Evolutionary conservation across 768 basidiomycete species (phyloP).

Genomic region (Fistulinella prunicolor): DNA sequence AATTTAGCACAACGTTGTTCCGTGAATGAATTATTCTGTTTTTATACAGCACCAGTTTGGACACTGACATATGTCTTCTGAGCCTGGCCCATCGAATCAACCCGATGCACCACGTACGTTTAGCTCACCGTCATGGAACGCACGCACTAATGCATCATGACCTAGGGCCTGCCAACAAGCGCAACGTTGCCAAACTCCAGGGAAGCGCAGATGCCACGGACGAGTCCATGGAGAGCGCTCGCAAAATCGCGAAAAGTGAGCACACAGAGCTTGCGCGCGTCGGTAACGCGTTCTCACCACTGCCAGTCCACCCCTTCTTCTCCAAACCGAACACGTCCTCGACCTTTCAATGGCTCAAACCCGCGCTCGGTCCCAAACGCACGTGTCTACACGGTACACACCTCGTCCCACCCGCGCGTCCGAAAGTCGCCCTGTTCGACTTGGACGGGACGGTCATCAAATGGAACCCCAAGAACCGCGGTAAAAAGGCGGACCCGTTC

Average conservation of each 20-base stretch:
- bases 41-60: constrained; percentile 11
- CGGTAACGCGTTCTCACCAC: background rate
- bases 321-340: constrained; percentile 22
- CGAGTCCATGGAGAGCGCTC: constrained; percentile 14
- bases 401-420: constrained; percentile 31
- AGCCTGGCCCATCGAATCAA: constrained; percentile 13
- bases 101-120: constrained; percentile 17
- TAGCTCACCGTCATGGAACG: background rate
- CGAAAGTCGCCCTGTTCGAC: constrained; percentile 80
- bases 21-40: constrained; percentile 16
- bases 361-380: constrained; percentile 34
- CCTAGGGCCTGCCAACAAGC: constrained; percentile 17
- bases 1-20: constrained; percentile 1
- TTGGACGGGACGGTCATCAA: constrained; percentile 87
- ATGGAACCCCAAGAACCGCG: constrained; percentile 28
- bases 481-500: constrained; percentile 32
- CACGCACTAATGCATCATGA: background rate
- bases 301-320: constrained; percentile 43
- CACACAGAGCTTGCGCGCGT: background rate
- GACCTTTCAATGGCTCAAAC: constrained; percentile 32
- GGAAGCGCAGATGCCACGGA: constrained; percentile 11
- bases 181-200: constrained; percentile 13
- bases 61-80: constrained; percentile 9
- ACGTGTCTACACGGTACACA: constrained; percentile 36
- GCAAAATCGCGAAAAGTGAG: constrained; percentile 30